Conservation (phyloP, 2,329 filamentous ascomycete genomes). For the Fusarium vanettenii region DNA sequence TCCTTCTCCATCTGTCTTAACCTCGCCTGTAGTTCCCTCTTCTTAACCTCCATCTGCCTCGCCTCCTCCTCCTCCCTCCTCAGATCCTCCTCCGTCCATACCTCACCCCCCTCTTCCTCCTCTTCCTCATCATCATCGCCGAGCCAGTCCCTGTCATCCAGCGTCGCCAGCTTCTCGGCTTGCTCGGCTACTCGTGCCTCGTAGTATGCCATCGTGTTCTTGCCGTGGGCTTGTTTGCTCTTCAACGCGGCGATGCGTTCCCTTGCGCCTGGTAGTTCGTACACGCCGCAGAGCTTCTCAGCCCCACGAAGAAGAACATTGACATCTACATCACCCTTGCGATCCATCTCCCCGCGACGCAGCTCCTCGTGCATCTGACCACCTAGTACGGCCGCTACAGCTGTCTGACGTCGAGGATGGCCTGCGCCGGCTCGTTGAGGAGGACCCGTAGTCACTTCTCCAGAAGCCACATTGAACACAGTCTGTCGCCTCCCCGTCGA, state of each 20-base stretch:
- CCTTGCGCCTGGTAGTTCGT: slow-evolving; percentile 81
- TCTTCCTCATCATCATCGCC: slow-evolving; percentile 66
- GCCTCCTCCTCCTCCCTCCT: slow-evolving; percentile 76
- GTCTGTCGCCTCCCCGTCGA: slow-evolving; percentile 66
- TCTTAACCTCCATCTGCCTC: slow-evolving; percentile 66
- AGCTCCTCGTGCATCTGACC: slow-evolving; percentile 88
- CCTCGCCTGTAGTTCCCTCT: slow-evolving; percentile 65
- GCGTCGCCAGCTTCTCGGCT: slow-evolving; percentile 75
- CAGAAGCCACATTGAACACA: slow-evolving; percentile 73
- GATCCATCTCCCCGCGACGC: slow-evolving; percentile 62
- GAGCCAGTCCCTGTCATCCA: slow-evolving; percentile 72
- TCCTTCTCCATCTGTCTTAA: slow-evolving; percentile 67
- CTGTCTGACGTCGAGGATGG: slow-evolving; percentile 76
- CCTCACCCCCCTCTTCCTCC: slow-evolving; percentile 59
- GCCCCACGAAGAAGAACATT: slow-evolving; percentile 86
- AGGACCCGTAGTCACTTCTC: slow-evolving; percentile 69
- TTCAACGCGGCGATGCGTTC: slow-evolving; percentile 82
- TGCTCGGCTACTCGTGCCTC: slow-evolving; percentile 85
- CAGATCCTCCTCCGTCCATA: slow-evolving; percentile 76
- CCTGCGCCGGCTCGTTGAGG: slow-evolving; percentile 57
- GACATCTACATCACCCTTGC: slow-evolving; percentile 81
- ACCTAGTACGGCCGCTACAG: slow-evolving; percentile 89
- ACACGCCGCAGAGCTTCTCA: slow-evolving; percentile 90
- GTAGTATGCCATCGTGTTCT: slow-evolving; percentile 81
- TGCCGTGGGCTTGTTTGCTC: slow-evolving; percentile 76